A percentile compares a stretch with the other conserved stretches of the same genome.
phyloP scores from a whole-genome alignment of 371 early-diverging fungal genomes.

The Entomophthora muscae region DNA sequence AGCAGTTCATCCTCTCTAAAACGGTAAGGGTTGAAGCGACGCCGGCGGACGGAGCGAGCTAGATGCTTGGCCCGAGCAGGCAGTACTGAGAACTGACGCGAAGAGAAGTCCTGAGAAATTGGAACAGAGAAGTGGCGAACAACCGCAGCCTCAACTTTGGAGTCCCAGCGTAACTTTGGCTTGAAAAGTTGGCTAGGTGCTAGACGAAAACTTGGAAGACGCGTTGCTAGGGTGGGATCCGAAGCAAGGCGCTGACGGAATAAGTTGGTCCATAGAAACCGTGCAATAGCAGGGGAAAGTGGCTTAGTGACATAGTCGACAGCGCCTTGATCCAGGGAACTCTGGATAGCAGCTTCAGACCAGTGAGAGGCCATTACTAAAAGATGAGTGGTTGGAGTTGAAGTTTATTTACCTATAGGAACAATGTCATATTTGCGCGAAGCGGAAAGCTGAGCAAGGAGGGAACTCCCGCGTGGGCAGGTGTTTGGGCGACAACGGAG shows the following conservation, averaged over 20 bases:
- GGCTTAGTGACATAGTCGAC: constrained; percentile 4
- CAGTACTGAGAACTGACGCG: background rate
- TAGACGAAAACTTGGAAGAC: background rate
- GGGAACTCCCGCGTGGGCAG: background rate
- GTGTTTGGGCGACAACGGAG: background rate
- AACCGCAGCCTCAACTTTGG: background rate
- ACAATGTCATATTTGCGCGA: background rate
- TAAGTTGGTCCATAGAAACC: background rate
- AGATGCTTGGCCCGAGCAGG: background rate
- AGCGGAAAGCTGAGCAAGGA: background rate
- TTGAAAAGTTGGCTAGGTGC: background rate
- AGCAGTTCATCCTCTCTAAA: background rate
- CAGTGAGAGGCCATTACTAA: background rate
- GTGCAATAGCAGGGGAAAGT: background rate
- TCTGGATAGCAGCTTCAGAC: background rate
- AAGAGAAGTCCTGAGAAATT: background rate
- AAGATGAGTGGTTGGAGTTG: background rate
- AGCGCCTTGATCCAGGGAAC: background rate
- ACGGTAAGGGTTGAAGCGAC: constrained; percentile 2
- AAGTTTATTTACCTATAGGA: background rate
- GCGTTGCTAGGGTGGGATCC: background rate
- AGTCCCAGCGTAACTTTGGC: background rate
- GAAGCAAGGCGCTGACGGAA: background rate
- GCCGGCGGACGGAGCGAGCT: background rate
- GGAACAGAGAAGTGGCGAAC: background rate